Evolutionary conservation across 768 basidiomycete genomes (phyloP).

Genomic region (Russula olivacea): DNA sequence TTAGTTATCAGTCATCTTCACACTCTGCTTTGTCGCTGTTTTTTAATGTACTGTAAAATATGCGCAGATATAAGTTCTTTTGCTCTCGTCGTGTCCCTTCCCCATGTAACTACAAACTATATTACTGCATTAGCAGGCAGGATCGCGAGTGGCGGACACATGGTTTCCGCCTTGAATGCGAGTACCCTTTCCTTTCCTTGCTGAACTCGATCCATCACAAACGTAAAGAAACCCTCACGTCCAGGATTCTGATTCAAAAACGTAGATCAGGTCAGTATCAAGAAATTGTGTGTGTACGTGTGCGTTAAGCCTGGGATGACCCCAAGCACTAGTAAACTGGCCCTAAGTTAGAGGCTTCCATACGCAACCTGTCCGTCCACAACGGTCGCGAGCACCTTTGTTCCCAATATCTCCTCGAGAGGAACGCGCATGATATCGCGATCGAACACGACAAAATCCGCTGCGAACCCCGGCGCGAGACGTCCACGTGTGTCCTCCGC

Average conservation of each 20-base stretch:
- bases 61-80: neutral
- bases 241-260: no score
- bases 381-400: slow-evolving; percentile 66
- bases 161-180: neutral
- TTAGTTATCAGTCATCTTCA: neutral
- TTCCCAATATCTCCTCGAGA: slow-evolving; percentile 51
- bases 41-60: neutral
- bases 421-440: slow-evolving; percentile 71
- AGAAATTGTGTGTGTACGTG: no score
- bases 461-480: slow-evolving; percentile 68
- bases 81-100: neutral
- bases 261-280: no score
- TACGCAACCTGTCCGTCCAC: slow-evolving; percentile 70
- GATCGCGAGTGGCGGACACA: slow-evolving; percentile 3
- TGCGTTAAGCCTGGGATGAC: no score
- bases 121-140: neutral
- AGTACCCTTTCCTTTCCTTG: slow-evolving; percentile 43
- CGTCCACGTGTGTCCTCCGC: slow-evolving; percentile 66
- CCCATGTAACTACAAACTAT: no score
- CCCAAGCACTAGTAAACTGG: no score
- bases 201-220: slow-evolving; percentile 1
- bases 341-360: slow-evolving; percentile 36
- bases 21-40: neutral
- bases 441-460: slow-evolving; percentile 83
- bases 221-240: no score